These are phyloP conservation scores for Zygosaccharomyces rouxii DNA, from an alignment of 805 yeast genomes.

Conservation along the genomic window DNA sequence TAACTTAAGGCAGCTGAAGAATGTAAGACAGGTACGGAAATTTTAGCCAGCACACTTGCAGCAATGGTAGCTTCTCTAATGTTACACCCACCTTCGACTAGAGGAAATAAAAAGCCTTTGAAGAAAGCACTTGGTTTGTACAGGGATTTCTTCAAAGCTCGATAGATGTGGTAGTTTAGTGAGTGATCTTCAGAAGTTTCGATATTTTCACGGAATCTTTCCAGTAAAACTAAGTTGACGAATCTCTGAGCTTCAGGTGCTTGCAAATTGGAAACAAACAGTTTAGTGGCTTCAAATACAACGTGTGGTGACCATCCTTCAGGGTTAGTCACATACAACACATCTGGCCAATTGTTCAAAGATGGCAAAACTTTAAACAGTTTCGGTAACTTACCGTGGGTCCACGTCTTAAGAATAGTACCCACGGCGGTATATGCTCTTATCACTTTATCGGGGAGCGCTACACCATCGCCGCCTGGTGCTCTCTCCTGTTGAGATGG, in stretches of 20 bases:
- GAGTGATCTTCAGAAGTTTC: conserved; percentile 72
- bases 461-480: conserved; percentile 62
- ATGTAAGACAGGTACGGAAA: conserved; percentile 91
- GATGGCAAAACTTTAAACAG: conserved; percentile 93
- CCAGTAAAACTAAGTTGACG: conserved; percentile 61
- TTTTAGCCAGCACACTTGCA: conserved; percentile 82
- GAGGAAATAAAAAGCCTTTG: conserved; percentile 91
- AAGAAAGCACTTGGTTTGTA: conserved; percentile 98
- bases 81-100: conserved; percentile 83
- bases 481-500: conserved; percentile 31
- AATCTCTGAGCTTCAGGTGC: conserved; percentile 87
- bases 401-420: conserved; percentile 76
- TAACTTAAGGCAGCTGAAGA: conserved; percentile 93
- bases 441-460: conserved; percentile 92
- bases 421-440: conserved; percentile 93
- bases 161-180: conserved; percentile 86
- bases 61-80: conserved; percentile 93
- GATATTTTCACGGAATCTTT: conserved; percentile 65
- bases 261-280: conserved; percentile 84
- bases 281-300: conserved; percentile 87
- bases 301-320: conserved; percentile 94
- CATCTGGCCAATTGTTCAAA: conserved; percentile 92
- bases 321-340: conserved; percentile 88
- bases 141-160: conserved; percentile 85
- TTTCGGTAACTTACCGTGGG: conserved; percentile 95